Conservation (phyloP, 2,329 filamentous ascomycete species). For the Alternaria brassicicola region DNA sequence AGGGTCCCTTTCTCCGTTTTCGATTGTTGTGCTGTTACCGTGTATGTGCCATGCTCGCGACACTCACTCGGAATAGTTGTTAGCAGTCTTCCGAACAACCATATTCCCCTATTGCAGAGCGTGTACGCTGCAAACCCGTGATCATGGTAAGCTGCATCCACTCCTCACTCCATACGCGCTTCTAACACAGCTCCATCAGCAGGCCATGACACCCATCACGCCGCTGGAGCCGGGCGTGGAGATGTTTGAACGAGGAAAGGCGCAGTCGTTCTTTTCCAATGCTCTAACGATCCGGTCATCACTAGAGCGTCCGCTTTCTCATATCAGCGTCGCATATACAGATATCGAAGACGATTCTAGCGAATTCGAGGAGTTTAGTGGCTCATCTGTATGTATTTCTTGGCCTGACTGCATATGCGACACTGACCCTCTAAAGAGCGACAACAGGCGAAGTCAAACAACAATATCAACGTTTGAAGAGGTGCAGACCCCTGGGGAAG, state of each 20-base stretch:
- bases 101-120: constrained; percentile 18
- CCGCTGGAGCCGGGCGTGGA: constrained; percentile 52
- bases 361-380: constrained; percentile 58
- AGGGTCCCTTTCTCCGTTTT: constrained; percentile 48
- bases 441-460: constrained; percentile 72
- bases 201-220: constrained; percentile 54
- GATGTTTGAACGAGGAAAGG: constrained; percentile 57
- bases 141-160: constrained; percentile 45
- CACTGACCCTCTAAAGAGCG: constrained; percentile 56
- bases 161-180: constrained; percentile 13
- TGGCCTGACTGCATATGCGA: constrained; percentile 14
- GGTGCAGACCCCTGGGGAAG: constrained; percentile 71
- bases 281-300: constrained; percentile 44
- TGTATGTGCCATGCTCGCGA: constrained; percentile 42
- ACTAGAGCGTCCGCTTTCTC: constrained; percentile 67
- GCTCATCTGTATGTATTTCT: constrained; percentile 66
- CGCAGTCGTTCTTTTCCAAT: constrained; percentile 65
- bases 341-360: constrained; percentile 68
- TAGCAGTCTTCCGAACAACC: constrained; percentile 29
- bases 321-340: constrained; percentile 79
- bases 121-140: constrained; percentile 29
- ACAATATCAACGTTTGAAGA: constrained; percentile 89
- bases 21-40: constrained; percentile 38
- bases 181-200: constrained; percentile 42
- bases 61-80: constrained; percentile 25